Base-by-base conservation (phyloP, 345 rosid genomes). In the Kernera saxatilis region DNA sequence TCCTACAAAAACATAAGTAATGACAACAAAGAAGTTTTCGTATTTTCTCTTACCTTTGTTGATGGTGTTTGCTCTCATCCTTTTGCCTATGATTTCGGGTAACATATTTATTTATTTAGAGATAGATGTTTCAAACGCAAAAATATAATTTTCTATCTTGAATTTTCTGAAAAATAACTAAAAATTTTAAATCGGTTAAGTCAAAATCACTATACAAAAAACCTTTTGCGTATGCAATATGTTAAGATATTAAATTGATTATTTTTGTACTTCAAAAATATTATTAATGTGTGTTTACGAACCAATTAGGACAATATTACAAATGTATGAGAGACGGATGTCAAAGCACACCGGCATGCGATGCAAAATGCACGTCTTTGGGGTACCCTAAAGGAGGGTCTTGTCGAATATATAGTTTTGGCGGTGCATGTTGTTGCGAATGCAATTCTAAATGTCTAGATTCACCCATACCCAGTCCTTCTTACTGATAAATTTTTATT, bases 311-410 rank as follows among this genome's bases (percentile, higher is more conserved):
- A 4, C 54, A 69, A 69, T 56, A 69, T 23, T 69, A 21, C 45
- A n/a, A 45, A 13, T 71, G 75, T 39, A 21, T 8, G 12, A 37
- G 9, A 2, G 75, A 49, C 12, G 25, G 43, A n/a, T 71, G 68
- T 39, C 39, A 1, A 27, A 10, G 10, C 43, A 60, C 75, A 49
- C 48, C 21, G 8, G 18, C 3, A 3, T 71, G 75, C 22, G 15
- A 14, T 21, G 25, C 6, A 37, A 39, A 70, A 39, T 70, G 75
- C 59, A 1, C 14, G 43, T 10, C 41, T 18, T 27, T 12, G 52
- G 75, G 75, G 10, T 60, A 49, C 5, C 33, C 60, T 3, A 50
- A 18, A 60, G 74, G 75, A 60, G 75, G 75, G 3, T 12, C 2
- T 1, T 70, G 75, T 60, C 75, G 68, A 27, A 2, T 4, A 11